Percentiles rank a stretch among this genome's conserved stretches.
Conservation (phyloP, 129 eudicot genomes). For the Erigeron canadensis region DNA sequence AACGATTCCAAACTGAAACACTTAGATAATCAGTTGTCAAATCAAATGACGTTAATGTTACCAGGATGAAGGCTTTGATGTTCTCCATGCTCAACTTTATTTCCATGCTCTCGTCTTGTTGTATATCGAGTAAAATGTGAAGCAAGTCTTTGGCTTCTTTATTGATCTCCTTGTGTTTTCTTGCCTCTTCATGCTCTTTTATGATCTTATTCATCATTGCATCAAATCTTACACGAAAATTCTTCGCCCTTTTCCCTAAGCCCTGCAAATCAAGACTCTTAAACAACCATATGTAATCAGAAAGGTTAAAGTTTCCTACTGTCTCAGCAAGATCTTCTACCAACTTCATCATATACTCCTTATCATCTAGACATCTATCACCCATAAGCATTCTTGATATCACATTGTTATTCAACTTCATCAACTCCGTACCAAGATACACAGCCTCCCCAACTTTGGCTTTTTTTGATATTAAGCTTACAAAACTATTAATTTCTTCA, state of each 20-base stretch:
- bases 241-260: background rate
- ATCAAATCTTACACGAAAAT: background rate
- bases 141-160: background rate
- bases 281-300: no score
- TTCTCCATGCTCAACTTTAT: background rate
- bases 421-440: background rate
- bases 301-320: no score
- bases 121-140: background rate
- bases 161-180: background rate
- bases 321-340: no score
- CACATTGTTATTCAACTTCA: no score
- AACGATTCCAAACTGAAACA: no score
- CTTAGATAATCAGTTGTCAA: no score
- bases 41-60: no score
- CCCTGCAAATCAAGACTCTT: no score
- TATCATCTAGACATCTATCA: no score
- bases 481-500: background rate
- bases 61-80: conserved; percentile 2
- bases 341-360: no score
- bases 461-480: background rate
- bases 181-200: background rate
- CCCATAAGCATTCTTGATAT: no score
- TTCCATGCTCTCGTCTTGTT: no score
- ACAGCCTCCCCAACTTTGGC: background rate
- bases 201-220: background rate